Percentiles rank a stretch among this genome's conserved stretches.
phyloP scores from a whole-genome alignment of 2,329 filamentous ascomycete species.

The Fusarium sp. region DNA sequence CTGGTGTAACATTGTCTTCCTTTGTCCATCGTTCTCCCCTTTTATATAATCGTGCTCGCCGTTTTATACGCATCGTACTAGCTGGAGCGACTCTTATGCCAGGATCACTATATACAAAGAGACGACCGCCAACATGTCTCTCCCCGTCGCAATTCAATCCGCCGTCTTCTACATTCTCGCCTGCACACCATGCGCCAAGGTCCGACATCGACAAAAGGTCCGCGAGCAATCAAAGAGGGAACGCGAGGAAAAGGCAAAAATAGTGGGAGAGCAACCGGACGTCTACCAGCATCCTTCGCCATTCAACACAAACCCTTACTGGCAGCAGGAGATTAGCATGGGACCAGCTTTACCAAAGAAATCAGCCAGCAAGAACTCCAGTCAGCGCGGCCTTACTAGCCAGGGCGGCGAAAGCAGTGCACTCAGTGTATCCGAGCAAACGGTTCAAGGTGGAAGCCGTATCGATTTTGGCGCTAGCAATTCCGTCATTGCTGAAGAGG shows the following conservation, averaged over 20 bases:
- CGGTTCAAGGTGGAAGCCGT: conserved; percentile 55
- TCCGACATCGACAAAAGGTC: conserved; percentile 76
- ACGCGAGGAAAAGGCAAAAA: conserved; percentile 72
- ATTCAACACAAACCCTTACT: conserved; percentile 89
- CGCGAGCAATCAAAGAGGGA: conserved; percentile 77
- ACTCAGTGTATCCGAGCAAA: conserved; percentile 55
- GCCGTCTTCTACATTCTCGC: conserved; percentile 82
- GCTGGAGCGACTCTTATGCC: conserved; percentile 41
- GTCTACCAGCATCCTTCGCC: conserved; percentile 84
- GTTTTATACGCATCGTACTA: conserved; percentile 5
- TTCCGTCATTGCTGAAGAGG: conserved; percentile 55
- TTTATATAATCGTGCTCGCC: conserved; percentile 18
- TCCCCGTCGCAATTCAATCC: conserved; percentile 75
- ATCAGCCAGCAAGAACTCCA: conserved; percentile 67
- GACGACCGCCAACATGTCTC: conserved; percentile 54
- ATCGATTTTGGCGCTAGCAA: conserved; percentile 51
- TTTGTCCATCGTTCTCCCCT: conserved; percentile 3
- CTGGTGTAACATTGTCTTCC: conserved; percentile 23
- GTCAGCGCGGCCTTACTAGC: conserved; percentile 71
- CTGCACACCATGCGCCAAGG: conserved; percentile 82
- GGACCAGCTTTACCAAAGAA: conserved; percentile 81
- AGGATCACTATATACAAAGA: conserved; percentile 35
- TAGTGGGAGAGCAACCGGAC: conserved; percentile 77
- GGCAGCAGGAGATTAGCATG: conserved; percentile 86
- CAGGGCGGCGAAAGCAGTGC: conserved; percentile 67